Base-by-base conservation (phyloP, 192 early-diverging fungal species). In the Coemansia sp. region DNA sequence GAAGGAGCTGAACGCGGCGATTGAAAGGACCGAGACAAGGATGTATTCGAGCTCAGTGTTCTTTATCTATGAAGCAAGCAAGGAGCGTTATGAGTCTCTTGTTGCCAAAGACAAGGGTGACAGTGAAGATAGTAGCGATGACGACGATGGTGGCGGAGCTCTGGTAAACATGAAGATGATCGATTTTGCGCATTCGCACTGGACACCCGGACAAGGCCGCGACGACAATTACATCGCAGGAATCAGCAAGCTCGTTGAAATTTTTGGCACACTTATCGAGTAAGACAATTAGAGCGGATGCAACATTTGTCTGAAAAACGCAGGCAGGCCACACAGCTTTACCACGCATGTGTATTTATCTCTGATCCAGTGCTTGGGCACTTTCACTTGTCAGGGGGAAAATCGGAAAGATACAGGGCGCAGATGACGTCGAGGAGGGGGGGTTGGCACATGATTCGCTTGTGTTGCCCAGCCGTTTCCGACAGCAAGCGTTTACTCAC, bases 141-240 rank as follows among this genome's bases (percentile, higher is more conserved):
- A 75, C n/a, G 79, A 74, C 17, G 68, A 68, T 2, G 75, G 67
- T 29, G 82, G 57, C n/a, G 59, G 41, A 4, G 57, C 52, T 28
- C 59, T 89, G 50, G 77, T 85, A 1, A 86, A 91, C 59, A 66
- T 92, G 55, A 84, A 84, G 27, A 47, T 92, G 11, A 95, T 98
- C 62, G 95, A 98, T 70, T 96, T 96, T 89, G 92, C 87, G 3
- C 94, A 94, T 73, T 89, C 92, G 14, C 74, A 82, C 40, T 94
- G 91, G 75, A 62, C 63, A 9, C 71, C 84, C 25, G 82, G 82
- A 23, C 60, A 73, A 47, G 89, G 88, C 2, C 83, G 70, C 10
- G 93, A 96, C 74, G 85, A 85, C 25, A 83, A 85, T 17, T 84
- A 87, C 34, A 53, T 94, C 17, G 47, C 85, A 52, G 92, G 91